phyloP scores from a whole-genome alignment of 306 rosid genomes.

The Acacia melanoxylon region DNA sequence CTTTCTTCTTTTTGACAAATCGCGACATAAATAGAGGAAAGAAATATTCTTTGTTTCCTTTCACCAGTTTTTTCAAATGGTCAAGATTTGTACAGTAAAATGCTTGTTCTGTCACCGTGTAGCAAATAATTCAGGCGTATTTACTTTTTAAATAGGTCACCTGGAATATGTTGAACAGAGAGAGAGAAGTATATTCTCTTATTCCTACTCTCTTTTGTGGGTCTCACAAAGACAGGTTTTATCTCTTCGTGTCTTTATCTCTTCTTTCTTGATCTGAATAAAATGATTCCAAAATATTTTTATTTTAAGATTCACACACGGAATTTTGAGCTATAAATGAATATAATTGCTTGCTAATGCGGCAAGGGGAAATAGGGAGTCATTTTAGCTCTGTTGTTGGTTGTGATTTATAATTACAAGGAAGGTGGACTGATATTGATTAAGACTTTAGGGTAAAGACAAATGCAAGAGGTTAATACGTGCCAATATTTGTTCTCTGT shows the following conservation, averaged over 20 bases:
- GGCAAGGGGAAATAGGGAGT: background rate
- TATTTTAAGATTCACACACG: background rate
- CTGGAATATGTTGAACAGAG: background rate
- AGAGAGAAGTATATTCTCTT: background rate
- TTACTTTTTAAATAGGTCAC: background rate
- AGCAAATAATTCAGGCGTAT: background rate
- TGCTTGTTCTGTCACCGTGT: background rate
- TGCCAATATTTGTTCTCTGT: background rate
- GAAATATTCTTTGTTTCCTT: background rate
- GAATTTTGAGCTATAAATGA: background rate
- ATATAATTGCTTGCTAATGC: background rate
- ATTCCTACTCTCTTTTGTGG: background rate
- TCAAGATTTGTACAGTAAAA: background rate
- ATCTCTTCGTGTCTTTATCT: background rate
- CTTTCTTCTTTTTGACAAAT: background rate
- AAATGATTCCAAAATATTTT: background rate
- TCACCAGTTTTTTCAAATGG: background rate
- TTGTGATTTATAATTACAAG: background rate
- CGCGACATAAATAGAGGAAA: background rate
- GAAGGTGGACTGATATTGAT: background rate
- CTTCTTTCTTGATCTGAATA: background rate
- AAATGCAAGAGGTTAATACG: background rate
- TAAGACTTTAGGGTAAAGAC: background rate
- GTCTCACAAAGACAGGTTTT: background rate
- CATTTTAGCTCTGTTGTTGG: background rate